A percentile compares a stretch with the other conserved stretches of the same genome.
phyloP scores from a whole-genome alignment of 306 rosid species.

The Astragalus glycyphyllos region DNA sequence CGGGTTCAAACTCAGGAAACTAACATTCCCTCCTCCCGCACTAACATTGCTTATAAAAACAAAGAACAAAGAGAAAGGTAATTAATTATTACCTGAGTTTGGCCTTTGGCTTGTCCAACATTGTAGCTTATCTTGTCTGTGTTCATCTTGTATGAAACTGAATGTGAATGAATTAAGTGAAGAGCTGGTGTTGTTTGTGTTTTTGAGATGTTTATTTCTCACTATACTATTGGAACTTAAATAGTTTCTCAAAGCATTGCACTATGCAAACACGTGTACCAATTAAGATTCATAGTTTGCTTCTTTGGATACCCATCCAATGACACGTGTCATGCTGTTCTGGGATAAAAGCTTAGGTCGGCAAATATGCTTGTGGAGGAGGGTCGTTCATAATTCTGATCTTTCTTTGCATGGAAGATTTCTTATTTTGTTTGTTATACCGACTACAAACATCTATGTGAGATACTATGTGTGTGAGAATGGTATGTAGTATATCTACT shows the following conservation, averaged over 20 bases:
- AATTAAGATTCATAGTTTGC: conserved; percentile 23
- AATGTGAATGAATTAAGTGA: conserved; percentile 8
- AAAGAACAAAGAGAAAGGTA: no score
- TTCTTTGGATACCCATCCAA: background rate
- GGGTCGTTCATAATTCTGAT: background rate
- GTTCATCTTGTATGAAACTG: conserved; percentile 42
- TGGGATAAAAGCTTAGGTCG: background rate
- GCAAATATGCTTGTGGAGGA: conserved; percentile 5
- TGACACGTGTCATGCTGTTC: conserved; percentile 15
- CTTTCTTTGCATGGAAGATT: background rate
- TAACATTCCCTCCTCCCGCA: no score
- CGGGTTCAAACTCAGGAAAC: no score
- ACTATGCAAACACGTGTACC: conserved; percentile 21
- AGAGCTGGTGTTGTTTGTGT: conserved; percentile 21
- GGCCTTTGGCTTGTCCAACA: conserved; percentile 70
- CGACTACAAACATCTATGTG: background rate
- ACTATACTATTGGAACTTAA: background rate
- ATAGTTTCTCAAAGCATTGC: conserved; percentile 27
- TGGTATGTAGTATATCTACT: no score
- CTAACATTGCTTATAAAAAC: no score
- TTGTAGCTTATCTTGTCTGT: conserved; percentile 48
- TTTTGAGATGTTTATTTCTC: background rate
- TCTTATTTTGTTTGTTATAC: background rate
- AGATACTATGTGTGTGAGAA: no score
- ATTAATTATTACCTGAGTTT: conserved; percentile 49